Conservation (phyloP, 805 yeast species). For the Wilhelminamyces savonicus region DNA sequence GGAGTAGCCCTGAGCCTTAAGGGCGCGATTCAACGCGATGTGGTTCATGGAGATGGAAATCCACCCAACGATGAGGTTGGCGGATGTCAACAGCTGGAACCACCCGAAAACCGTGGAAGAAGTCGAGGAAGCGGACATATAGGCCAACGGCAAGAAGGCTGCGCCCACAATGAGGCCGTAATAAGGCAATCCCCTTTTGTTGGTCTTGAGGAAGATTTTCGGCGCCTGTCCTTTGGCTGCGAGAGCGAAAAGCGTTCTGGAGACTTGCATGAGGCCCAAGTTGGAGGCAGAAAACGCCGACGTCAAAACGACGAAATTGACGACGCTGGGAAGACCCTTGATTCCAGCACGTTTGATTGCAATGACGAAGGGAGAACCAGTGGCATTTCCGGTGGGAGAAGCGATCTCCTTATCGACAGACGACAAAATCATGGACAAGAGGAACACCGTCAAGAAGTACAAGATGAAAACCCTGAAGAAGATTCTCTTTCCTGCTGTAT, state of each 20-base stretch:
- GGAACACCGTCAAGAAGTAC: constrained; percentile 24
- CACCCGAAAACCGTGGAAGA: constrained; percentile 27
- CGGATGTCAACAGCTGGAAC: constrained; percentile 27
- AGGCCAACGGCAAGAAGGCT: constrained; percentile 31
- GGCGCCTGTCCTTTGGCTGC: constrained; percentile 36
- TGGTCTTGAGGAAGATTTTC: constrained; percentile 22
- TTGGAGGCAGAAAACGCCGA: constrained; percentile 37
- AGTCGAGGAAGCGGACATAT: constrained; percentile 18
- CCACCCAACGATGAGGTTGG: constrained; percentile 26
- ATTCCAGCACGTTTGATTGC: constrained; percentile 29
- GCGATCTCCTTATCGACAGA: constrained; percentile 19
- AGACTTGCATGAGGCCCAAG: constrained; percentile 17
- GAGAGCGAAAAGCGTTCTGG: constrained; percentile 29
- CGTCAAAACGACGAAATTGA: constrained; percentile 33
- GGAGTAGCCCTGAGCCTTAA: constrained; percentile 34
- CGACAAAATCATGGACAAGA: constrained; percentile 27
- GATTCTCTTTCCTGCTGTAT: constrained; percentile 22
- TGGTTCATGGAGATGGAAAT: constrained; percentile 23
- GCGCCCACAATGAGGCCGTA: constrained; percentile 17
- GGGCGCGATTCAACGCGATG: constrained; percentile 23
- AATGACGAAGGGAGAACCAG: constrained; percentile 35
- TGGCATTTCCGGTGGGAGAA: constrained; percentile 20
- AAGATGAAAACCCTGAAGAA: constrained; percentile 22
- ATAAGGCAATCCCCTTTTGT: constrained; percentile 23
- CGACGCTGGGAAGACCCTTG: constrained; percentile 26